Percentiles rank a stretch among this genome's conserved stretches.
Conservation (phyloP, 805 yeast species). For the Candida pini region DNA sequence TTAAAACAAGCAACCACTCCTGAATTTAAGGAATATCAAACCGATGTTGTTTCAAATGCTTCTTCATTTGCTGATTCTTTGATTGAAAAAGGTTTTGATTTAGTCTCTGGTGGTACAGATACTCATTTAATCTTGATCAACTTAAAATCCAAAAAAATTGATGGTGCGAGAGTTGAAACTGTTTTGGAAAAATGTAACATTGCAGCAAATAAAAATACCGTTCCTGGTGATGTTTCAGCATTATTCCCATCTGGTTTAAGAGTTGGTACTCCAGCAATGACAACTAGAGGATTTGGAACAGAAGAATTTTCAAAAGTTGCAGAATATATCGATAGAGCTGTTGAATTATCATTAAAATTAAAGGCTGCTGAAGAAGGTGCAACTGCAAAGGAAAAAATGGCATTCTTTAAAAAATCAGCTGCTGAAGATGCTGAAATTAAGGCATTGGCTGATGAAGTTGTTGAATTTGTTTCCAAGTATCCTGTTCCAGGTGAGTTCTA, state of each 20-base stretch:
- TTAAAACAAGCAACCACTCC: slow-evolving; percentile 89
- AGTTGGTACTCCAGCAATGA: slow-evolving; percentile 98
- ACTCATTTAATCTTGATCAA: slow-evolving; percentile 93
- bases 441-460: slow-evolving; percentile 58
- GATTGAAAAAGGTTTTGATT: slow-evolving; percentile 63
- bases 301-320: slow-evolving; percentile 80
- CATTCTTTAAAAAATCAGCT: slow-evolving; percentile 67
- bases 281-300: slow-evolving; percentile 92
- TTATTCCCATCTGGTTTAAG: slow-evolving; percentile 96
- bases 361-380: slow-evolving; percentile 55
- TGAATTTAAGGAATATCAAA: slow-evolving; percentile 87
- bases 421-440: slow-evolving; percentile 57
- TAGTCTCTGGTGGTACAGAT: slow-evolving; percentile 94
- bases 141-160: slow-evolving; percentile 83
- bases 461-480: slow-evolving; percentile 64
- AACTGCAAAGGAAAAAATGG: slow-evolving; percentile 53
- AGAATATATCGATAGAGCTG: slow-evolving; percentile 74
- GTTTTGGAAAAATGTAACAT: slow-evolving; percentile 92
- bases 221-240: slow-evolving; percentile 97
- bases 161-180: slow-evolving; percentile 96
- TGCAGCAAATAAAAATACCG: slow-evolving; percentile 95
- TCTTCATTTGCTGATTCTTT: slow-evolving; percentile 74
- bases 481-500: slow-evolving; percentile 84
- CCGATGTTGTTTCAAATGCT: slow-evolving; percentile 84
- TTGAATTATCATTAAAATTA: slow-evolving; percentile 57